Evolutionary conservation across 1,284 basidiomycete species (phyloP).

Genomic region (Mycena citricolor): DNA sequence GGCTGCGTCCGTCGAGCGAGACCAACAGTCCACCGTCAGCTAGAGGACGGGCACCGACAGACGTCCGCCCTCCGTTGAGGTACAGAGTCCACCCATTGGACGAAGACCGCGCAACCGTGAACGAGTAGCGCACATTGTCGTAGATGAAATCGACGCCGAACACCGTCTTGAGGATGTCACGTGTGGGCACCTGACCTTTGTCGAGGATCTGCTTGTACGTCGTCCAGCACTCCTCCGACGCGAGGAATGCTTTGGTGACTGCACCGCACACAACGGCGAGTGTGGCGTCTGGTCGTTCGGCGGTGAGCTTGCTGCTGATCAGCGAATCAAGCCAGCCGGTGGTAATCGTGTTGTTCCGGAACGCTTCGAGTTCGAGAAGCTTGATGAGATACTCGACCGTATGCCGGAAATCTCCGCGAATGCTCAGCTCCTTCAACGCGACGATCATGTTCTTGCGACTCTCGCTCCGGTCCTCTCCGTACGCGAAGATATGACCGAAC

Average conservation of each 20-base stretch:
- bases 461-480: conserved; percentile 94
- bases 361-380: conserved; percentile 93
- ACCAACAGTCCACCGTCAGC: conserved; percentile 96
- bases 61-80: conserved; percentile 90
- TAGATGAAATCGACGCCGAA: conserved; percentile 99
- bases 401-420: conserved; percentile 98
- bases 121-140: conserved; percentile 93
- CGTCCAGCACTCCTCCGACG: conserved; percentile 84
- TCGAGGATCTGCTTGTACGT: conserved; percentile 97
- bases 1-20: conserved; percentile 89
- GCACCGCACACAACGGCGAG: conserved; percentile 96
- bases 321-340: conserved; percentile 99
- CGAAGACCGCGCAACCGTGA: conserved; percentile 93
- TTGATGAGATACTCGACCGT: conserved; percentile 99
- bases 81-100: conserved; percentile 90
- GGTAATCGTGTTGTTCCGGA: conserved; percentile 96
- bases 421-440: conserved; percentile 96
- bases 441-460: conserved; percentile 99
- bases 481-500: conserved; percentile 99
- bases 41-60: conserved; percentile 87
- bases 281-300: conserved; percentile 90
- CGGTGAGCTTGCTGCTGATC: conserved; percentile 95
- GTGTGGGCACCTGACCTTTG: conserved; percentile 96
- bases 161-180: conserved; percentile 94
- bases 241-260: conserved; percentile 93